A percentile compares a stretch with the other conserved stretches of the same genome.
phyloP scores from a whole-genome alignment of 177 flowering plant genomes.

The Vitis hybrid region DNA sequence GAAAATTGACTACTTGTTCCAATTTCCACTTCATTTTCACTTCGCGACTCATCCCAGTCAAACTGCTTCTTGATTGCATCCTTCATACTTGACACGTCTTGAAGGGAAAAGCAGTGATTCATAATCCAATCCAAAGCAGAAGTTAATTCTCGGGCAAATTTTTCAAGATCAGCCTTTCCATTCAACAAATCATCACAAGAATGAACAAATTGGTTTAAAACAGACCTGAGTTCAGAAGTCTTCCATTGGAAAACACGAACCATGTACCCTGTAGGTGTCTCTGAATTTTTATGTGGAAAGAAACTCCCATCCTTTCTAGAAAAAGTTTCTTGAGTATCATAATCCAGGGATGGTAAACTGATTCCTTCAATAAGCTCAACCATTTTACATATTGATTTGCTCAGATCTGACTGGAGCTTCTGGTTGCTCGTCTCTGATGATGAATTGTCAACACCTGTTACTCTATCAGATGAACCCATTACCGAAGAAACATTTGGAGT shows the following conservation, averaged over 20 bases:
- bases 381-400: slow-evolving; percentile 57
- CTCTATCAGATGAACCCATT: slow-evolving; percentile 26
- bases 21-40: slow-evolving; percentile 60
- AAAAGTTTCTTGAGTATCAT: slow-evolving; percentile 22
- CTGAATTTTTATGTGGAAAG: slow-evolving; percentile 27
- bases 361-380: slow-evolving; percentile 77
- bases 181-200: slow-evolving; percentile 57
- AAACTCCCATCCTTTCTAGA: slow-evolving; percentile 27
- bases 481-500: slow-evolving; percentile 18
- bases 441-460: slow-evolving; percentile 9
- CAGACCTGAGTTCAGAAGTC: slow-evolving; percentile 55
- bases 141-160: slow-evolving; percentile 45
- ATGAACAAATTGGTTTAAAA: slow-evolving; percentile 47
- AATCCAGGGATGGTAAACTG: slow-evolving; percentile 32
- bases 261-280: slow-evolving; percentile 48
- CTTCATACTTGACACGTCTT: slow-evolving; percentile 83
- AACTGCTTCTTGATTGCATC: slow-evolving; percentile 43
- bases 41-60: slow-evolving; percentile 56
- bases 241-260: slow-evolving; percentile 88
- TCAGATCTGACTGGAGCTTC: slow-evolving; percentile 36
- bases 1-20: slow-evolving; percentile 27
- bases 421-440: slow-evolving; percentile 23
- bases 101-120: slow-evolving; percentile 82
- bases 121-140: slow-evolving; percentile 76
- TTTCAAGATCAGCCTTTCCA: slow-evolving; percentile 51